Evolutionary conservation across 2,329 filamentous ascomycete genomes (phyloP).

Genomic region (Penicillium sp.): DNA sequence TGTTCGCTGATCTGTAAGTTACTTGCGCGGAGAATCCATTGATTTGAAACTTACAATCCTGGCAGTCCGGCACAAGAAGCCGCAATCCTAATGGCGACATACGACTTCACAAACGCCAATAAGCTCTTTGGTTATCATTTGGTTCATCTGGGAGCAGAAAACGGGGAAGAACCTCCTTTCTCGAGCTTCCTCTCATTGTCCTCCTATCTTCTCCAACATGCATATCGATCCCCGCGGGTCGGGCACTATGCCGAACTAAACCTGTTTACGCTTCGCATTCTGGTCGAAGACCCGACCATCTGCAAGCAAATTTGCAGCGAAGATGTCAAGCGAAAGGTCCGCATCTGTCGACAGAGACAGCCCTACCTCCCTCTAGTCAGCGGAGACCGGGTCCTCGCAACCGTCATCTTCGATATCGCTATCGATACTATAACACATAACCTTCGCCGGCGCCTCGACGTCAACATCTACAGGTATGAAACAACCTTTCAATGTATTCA

Average conservation of each 20-base stretch:
- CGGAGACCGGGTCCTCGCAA: constrained; percentile 63
- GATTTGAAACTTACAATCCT: constrained; percentile 17
- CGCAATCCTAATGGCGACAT: constrained; percentile 71
- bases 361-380: constrained; percentile 71
- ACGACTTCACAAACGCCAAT: constrained; percentile 89
- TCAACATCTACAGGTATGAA: constrained; percentile 65
- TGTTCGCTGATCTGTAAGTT: constrained; percentile 65
- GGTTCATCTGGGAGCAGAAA: constrained; percentile 54
- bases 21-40: constrained; percentile 8
- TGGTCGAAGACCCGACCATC: constrained; percentile 74
- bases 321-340: constrained; percentile 63
- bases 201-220: constrained; percentile 89
- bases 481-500: background rate
- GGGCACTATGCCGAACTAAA: constrained; percentile 77
- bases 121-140: constrained; percentile 88
- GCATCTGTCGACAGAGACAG: constrained; percentile 79
- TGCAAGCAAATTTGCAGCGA: constrained; percentile 78
- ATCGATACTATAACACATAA: constrained; percentile 93
- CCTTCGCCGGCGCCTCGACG: constrained; percentile 71
- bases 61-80: constrained; percentile 67
- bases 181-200: constrained; percentile 75
- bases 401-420: constrained; percentile 73
- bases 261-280: constrained; percentile 71
- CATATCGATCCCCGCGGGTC: constrained; percentile 69
- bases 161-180: constrained; percentile 63